Evolutionary conservation across 805 yeast species (phyloP), one percentile per base, ranked within the genome.

Genomic region (Blastobotrys attinorum): DNA sequence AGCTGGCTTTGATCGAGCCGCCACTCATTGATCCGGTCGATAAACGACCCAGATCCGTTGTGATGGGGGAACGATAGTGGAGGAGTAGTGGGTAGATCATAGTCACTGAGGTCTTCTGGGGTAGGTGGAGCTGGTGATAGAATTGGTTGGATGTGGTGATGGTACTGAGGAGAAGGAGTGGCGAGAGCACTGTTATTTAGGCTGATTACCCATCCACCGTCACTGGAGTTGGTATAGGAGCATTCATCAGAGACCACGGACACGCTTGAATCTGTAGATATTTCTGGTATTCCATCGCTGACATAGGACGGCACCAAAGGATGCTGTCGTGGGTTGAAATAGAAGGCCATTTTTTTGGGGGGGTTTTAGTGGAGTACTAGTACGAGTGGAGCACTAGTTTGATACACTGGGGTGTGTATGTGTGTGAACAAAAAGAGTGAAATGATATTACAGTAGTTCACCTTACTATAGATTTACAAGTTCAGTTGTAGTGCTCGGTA

Each of bases 11-110:
- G 71, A 45, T 62, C 66, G 17, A 65, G 48, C 20, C 71, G 47
- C 71, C 71, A 66, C 16, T 64, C 64, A 49, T 65, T 64, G 33
- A 66, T 57, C 15, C 71, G 58, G 17, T 63, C 66, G 32, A 58
- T 50, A 45, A 63, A 61, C 41, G 61, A 48, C 25, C 66, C 67
- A 31, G 49, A 49, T 40, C 67, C 67, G 40, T 60, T 55, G 52
- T 63, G 67, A 21, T 51, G 41, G 5, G 67, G 67, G 23, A 63
- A 53, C 40, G 58, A 60, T 22, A 61, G 49, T 25, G 59, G 57
- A 2, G 55, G 51, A 20, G 48, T n/a, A n/a, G n/a, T n/a, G n/a
- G n/a, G n/a, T n/a, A n/a, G n/a, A n/a, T n/a, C n/a, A n/a, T n/a
- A n/a, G n/a, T n/a, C n/a, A n/a, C n/a, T n/a, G n/a, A n/a, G n/a